These are phyloP conservation scores for Suillus variegatus DNA, from an alignment of 768 basidiomycete genomes.

Conservation along the genomic window DNA sequence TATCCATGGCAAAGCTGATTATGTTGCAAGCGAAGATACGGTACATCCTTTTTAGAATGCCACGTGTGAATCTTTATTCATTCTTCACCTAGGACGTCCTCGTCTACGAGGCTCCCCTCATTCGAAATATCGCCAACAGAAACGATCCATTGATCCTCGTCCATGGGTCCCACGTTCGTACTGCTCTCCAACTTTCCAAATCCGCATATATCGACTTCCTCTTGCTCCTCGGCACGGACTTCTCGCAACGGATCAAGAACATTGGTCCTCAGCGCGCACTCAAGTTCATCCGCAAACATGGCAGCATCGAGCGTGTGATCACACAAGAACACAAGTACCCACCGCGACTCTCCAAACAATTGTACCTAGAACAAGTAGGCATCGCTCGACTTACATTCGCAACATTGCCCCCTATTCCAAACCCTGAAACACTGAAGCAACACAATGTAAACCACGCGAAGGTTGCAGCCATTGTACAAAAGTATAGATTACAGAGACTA, in stretches of 20 bases:
- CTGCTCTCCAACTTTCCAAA: constrained; percentile 55
- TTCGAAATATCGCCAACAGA: constrained; percentile 73
- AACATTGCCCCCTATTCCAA: constrained; percentile 65
- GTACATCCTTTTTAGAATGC: constrained; percentile 38
- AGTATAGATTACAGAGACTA: constrained; percentile 49
- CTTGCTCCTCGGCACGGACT: constrained; percentile 88
- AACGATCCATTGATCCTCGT: constrained; percentile 62
- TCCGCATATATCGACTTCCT: constrained; percentile 78
- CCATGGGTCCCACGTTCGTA: constrained; percentile 62
- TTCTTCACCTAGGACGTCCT: constrained; percentile 64
- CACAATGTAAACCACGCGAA: constrained; percentile 40
- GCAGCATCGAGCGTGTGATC: constrained; percentile 72
- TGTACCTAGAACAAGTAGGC: constrained; percentile 66
- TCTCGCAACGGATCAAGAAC: constrained; percentile 80
- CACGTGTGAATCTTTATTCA: constrained; percentile 12
- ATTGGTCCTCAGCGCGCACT: constrained; percentile 80
- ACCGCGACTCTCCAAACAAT: constrained; percentile 45
- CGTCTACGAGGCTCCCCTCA: constrained; percentile 77
- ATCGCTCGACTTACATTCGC: constrained; percentile 65
- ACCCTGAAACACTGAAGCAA: constrained; percentile 35
- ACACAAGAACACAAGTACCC: constrained; percentile 51
- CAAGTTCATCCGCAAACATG: constrained; percentile 69
- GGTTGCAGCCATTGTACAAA: constrained; percentile 48
- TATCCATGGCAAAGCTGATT: constrained; percentile 74
- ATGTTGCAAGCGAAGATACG: constrained; percentile 89